Percentiles rank a stretch among this genome's conserved stretches.
Conservation (phyloP, 495 filamentous ascomycete species). For the Aspergillus panamensis region DNA sequence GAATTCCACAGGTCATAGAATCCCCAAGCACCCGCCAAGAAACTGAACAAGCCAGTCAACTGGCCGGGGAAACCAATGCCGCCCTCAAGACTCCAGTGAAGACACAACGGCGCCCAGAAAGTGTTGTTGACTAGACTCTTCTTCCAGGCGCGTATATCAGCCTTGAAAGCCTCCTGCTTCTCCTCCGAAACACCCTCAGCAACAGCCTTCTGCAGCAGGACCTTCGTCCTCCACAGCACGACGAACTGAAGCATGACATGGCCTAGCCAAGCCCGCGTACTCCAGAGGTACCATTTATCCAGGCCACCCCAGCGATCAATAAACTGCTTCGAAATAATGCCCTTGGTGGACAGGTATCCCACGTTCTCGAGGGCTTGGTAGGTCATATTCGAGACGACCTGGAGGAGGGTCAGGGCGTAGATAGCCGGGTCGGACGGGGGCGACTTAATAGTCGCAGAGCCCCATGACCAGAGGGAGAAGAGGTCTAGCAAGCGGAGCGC, state of each 20-base stretch:
- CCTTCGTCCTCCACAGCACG: constrained; percentile 52
- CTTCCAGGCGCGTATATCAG: constrained; percentile 45
- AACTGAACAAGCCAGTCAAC: constrained; percentile 62
- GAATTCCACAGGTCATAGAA: constrained; percentile 37
- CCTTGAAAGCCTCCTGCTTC: constrained; percentile 35
- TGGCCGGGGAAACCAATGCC: constrained; percentile 66
- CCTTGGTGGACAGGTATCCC: constrained; percentile 69
- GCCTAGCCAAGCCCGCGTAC: constrained; percentile 71
- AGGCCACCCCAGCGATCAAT: constrained; percentile 58
- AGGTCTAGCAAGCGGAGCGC: constrained; percentile 78
- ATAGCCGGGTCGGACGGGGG: constrained; percentile 48
- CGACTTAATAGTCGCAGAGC: constrained; percentile 46
- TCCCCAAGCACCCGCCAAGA: constrained; percentile 52
- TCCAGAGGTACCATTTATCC: constrained; percentile 64
- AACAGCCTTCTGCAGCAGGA: constrained; percentile 31
- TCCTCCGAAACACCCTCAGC: constrained; percentile 29
- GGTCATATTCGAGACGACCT: constrained; percentile 60
- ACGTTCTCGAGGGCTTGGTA: constrained; percentile 85
- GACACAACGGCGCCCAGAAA: constrained; percentile 57
- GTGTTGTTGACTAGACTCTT: constrained; percentile 48
- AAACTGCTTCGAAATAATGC: constrained; percentile 36
- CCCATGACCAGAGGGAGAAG: constrained; percentile 74
- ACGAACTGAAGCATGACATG: constrained; percentile 75
- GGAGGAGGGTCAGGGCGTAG: constrained; percentile 56
- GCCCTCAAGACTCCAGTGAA: constrained; percentile 79